Evolutionary conservation across 1,284 basidiomycete species (phyloP), one percentile per base, ranked within the genome.

Genomic region (Ceratobasidium sp.): DNA sequence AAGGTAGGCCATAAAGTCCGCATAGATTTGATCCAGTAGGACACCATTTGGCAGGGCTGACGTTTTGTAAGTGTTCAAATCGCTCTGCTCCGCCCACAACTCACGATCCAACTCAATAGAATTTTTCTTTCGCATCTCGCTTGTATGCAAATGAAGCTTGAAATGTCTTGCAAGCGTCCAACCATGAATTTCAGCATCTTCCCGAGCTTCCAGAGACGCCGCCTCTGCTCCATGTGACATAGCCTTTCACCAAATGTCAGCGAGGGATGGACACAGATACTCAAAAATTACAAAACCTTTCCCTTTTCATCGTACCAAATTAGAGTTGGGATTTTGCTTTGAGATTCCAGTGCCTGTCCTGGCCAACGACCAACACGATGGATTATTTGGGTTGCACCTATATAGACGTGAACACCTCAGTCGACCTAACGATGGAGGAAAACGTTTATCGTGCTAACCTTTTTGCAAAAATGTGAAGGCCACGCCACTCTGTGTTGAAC

Each of bases 131-230:
- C 31, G 29, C 47, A 64, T 27, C 5, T 64, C 45, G 4, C 34
- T 52, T 5, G 70, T 67, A 57, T 71, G 70, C 13, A 71, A 43
- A 31, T 70, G 58, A n/a, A 70, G 40, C 54, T 70, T 70, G 38
- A 70, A 70, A 34, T 67, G 50, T 25, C 57, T 68, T 34, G 69
- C 69, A 17, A 70, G 69, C 38, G 17, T 7, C 69, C 69, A 70
- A 6, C 50, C 62, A 2, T 65, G n/a, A 4, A 55, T 68, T 22
- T 62, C 57, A 3, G 57, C 70, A 31, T 65, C 34, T 12, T 35
- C 34, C 13, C 50, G 43, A 1, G 40, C 50, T 20, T 47, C 53
- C 15, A 12, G 42, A 5, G 40, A 64, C 20, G 45, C 6, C 20
- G 68, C 70, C 42, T 55, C 58, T 3, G 70, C 67, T 15, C 70